phyloP scores from a whole-genome alignment of 2,329 filamentous ascomycete genomes.

The Septoria petroselini region DNA sequence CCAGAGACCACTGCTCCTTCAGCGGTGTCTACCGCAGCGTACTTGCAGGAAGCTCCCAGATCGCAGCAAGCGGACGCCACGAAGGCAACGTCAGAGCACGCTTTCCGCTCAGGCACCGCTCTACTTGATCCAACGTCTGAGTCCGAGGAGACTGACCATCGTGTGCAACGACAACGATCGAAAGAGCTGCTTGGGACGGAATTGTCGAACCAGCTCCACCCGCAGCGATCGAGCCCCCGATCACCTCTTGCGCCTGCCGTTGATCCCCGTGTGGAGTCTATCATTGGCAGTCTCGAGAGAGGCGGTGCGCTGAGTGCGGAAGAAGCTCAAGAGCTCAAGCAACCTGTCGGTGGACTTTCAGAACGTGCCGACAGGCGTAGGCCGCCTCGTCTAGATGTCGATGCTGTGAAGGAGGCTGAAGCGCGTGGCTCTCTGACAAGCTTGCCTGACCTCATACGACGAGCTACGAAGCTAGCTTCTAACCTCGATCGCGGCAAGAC shows the following conservation, averaged over 20 bases:
- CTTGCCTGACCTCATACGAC: slow-evolving; percentile 81
- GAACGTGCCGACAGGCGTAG: slow-evolving; percentile 44
- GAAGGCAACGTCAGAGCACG: slow-evolving; percentile 27
- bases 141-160: slow-evolving; percentile 31
- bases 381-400: slow-evolving; percentile 76
- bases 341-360: slow-evolving; percentile 36
- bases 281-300: slow-evolving; percentile 34
- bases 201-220: slow-evolving; percentile 18
- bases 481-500: slow-evolving; percentile 81
- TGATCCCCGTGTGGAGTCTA: slow-evolving; percentile 32
- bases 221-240: slow-evolving; percentile 21
- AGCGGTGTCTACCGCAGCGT: not conserved
- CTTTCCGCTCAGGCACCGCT: slow-evolving; percentile 37
- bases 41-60: slow-evolving; percentile 7
- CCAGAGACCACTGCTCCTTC: not conserved
- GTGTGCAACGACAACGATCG: slow-evolving; percentile 18
- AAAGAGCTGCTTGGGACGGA: slow-evolving; percentile 25
- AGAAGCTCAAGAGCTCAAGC: slow-evolving; percentile 35
- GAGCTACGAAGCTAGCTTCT: slow-evolving; percentile 80
- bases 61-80: not conserved
- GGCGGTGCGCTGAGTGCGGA: slow-evolving; percentile 35
- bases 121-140: slow-evolving; percentile 37
- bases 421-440: slow-evolving; percentile 86
- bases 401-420: slow-evolving; percentile 76
- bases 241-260: slow-evolving; percentile 29